Conservation (phyloP, 352 stramenopile species). For the Phytophthora litchii region DNA sequence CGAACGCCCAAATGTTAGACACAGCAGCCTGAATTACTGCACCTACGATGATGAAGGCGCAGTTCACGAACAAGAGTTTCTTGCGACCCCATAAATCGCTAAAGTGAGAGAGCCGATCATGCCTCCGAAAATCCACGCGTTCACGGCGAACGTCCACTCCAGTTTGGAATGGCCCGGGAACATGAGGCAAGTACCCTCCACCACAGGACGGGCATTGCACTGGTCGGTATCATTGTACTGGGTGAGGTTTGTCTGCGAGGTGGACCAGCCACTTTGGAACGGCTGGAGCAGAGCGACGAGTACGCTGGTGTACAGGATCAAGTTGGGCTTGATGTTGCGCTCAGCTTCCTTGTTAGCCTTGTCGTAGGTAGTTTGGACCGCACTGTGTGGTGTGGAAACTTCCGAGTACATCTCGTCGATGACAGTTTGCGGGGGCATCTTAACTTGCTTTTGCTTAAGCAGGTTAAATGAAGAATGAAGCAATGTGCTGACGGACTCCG, state of each 20-base stretch:
- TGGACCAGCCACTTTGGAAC: slow-evolving; percentile 60
- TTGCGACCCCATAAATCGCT: slow-evolving; percentile 26
- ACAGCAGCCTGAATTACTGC: slow-evolving; percentile 35
- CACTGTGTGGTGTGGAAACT: slow-evolving; percentile 1
- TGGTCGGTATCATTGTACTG: slow-evolving; percentile 30
- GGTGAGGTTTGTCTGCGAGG: slow-evolving; percentile 56
- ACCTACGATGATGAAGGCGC: slow-evolving; percentile 44
- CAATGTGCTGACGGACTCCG: background rate
- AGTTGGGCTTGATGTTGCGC: slow-evolving; percentile 32
- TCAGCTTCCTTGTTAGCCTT: slow-evolving; percentile 36
- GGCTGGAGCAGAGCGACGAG: slow-evolving; percentile 50
- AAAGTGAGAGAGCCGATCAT: slow-evolving; percentile 29
- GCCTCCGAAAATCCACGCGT: slow-evolving; percentile 28
- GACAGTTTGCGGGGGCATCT: slow-evolving; percentile 26
- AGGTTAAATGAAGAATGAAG: slow-evolving; percentile 25
- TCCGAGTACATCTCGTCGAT: slow-evolving; percentile 33
- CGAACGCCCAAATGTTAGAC: slow-evolving; percentile 35
- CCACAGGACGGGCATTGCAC: slow-evolving; percentile 23
- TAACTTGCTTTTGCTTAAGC: slow-evolving; percentile 10
- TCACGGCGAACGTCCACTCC: slow-evolving; percentile 27
- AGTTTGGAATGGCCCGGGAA: slow-evolving; percentile 25
- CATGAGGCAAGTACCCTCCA: slow-evolving; percentile 26
- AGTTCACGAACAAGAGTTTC: slow-evolving; percentile 33
- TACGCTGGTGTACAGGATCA: slow-evolving; percentile 53
- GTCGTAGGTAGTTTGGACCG: slow-evolving; percentile 14